phyloP scores from a whole-genome alignment of 495 filamentous ascomycete species.

The Hypomontagnella monticulosa region DNA sequence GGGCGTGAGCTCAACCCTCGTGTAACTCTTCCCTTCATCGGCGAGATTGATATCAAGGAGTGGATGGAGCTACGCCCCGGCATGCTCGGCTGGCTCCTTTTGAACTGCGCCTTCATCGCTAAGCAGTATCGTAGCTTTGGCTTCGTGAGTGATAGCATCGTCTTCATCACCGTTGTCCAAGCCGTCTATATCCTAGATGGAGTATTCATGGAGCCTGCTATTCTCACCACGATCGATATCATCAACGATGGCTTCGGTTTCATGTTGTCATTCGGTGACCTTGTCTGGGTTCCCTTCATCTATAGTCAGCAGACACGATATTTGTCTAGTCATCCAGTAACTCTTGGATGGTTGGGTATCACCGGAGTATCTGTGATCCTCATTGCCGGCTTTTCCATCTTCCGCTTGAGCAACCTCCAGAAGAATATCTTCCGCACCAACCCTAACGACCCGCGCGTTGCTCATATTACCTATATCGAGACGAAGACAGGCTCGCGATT shows the following conservation, averaged over 20 bases:
- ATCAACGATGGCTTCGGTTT: conserved; percentile 94
- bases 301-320: conserved; percentile 92
- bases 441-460: conserved; percentile 81
- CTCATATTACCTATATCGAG: conserved; percentile 85
- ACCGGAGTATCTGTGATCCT: conserved; percentile 71
- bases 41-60: conserved; percentile 88
- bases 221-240: conserved; percentile 96
- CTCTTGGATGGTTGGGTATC: conserved; percentile 73
- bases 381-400: conserved; percentile 81
- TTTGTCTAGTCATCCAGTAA: conserved; percentile 80
- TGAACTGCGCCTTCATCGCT: conserved; percentile 85
- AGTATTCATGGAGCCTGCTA: conserved; percentile 88
- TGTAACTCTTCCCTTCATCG: conserved; percentile 77
- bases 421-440: conserved; percentile 94
- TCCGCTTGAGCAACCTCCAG: conserved; percentile 90
- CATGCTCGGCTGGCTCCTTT: conserved; percentile 86
- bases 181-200: conserved; percentile 85
- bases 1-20: conserved; percentile 97
- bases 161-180: conserved; percentile 83
- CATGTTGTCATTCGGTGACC: conserved; percentile 95
- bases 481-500: conserved; percentile 84
- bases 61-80: conserved; percentile 93
- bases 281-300: conserved; percentile 92
- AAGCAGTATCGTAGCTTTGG: conserved; percentile 88
- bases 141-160: conserved; percentile 85